Evolutionary conservation across 1,284 basidiomycete genomes (phyloP).

Genomic region (Termitomyces sp.): DNA sequence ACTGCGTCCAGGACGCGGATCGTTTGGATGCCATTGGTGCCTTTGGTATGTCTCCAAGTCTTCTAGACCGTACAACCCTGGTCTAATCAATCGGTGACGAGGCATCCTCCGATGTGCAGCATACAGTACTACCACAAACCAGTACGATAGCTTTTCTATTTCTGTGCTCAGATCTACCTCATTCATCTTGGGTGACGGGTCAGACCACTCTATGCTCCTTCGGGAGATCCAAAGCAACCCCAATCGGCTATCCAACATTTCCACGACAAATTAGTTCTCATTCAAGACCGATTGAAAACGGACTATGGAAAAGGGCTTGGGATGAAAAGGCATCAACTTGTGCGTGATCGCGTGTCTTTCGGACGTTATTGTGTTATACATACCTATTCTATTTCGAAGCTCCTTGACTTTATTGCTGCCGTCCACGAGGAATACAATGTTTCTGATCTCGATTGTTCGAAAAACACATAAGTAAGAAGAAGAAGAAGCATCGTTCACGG

Average conservation of each 20-base stretch:
- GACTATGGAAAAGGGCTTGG: constrained; percentile 64
- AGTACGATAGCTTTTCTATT: constrained; percentile 33
- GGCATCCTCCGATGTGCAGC: constrained; percentile 86
- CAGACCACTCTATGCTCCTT: constrained; percentile 65
- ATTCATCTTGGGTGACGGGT: constrained; percentile 1
- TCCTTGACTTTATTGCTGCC: constrained; percentile 50
- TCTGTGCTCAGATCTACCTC: constrained; percentile 12
- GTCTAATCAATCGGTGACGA: not conserved
- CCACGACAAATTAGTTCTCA: constrained; percentile 79
- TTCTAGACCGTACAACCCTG: not conserved
- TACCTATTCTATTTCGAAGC: constrained; percentile 30
- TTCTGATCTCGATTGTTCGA: not conserved
- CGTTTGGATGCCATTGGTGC: constrained; percentile 89
- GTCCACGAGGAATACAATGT: constrained; percentile 28
- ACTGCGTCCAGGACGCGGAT: constrained; percentile 92
- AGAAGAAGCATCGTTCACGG: not conserved
- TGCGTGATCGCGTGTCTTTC: constrained; percentile 33
- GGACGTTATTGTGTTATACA: not conserved
- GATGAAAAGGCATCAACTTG: constrained; percentile 67
- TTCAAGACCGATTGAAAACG: constrained; percentile 76
- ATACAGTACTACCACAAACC: constrained; percentile 65
- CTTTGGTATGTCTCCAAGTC: constrained; percentile 53
- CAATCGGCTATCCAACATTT: constrained; percentile 79
- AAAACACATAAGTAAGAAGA: not conserved
- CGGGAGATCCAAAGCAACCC: constrained; percentile 41